A percentile compares a stretch with the other conserved stretches of the same genome.
phyloP scores from a whole-genome alignment of 257 asterid species.

The Plantago major region DNA sequence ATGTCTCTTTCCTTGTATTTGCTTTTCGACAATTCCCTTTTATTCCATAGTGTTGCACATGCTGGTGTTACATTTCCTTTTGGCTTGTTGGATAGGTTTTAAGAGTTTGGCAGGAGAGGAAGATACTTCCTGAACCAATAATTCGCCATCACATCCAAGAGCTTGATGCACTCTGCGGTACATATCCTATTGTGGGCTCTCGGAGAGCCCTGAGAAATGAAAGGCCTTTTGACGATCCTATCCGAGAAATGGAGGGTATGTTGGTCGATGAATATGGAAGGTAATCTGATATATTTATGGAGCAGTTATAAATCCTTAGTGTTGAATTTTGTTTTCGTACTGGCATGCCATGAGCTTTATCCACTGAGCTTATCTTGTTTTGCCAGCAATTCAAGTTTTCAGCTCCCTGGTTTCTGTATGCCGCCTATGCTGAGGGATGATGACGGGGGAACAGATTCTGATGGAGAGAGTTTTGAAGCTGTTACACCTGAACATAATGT shows the following conservation, averaged over 20 bases:
- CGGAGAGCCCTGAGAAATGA: conserved; percentile 68
- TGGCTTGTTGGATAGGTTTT: conserved; percentile 56
- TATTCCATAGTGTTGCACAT: not conserved
- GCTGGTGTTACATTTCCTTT: conserved; percentile 10
- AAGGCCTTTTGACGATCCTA: conserved; percentile 85
- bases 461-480: conserved; percentile 87
- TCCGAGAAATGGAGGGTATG: conserved; percentile 94
- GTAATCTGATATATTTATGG: conserved; percentile 27
- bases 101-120: conserved; percentile 91
- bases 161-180: conserved; percentile 67
- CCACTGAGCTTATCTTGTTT: conserved; percentile 22
- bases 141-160: conserved; percentile 75
- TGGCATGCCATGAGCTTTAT: conserved; percentile 8
- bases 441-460: conserved; percentile 69
- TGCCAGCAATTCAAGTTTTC: conserved; percentile 82
- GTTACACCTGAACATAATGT: conserved; percentile 79
- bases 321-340: not conserved
- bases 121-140: conserved; percentile 72
- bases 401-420: conserved; percentile 79
- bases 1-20: conserved; percentile 7
- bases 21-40: conserved; percentile 11
- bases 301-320: conserved; percentile 6
- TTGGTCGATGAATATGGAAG: conserved; percentile 91
- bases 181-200: conserved; percentile 53
- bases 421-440: conserved; percentile 76